Percentiles rank a stretch among this genome's conserved stretches.
phyloP scores from a whole-genome alignment of 257 asterid species.

The Solanum stenotomum region DNA sequence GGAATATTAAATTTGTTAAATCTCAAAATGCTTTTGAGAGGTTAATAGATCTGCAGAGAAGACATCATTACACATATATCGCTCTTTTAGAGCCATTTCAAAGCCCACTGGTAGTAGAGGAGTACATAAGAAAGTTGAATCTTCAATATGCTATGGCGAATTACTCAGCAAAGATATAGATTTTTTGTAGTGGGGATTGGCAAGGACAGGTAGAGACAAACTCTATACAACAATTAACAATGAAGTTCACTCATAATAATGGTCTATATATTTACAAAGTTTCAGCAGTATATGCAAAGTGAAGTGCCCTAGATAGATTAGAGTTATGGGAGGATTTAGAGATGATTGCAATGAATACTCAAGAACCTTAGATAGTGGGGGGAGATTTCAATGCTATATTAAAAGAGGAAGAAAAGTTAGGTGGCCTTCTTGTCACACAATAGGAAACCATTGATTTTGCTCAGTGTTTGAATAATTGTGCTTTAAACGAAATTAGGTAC shows the following conservation, averaged over 20 bases:
- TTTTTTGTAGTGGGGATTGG: no score
- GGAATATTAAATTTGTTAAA: no score
- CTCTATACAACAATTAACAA: no score
- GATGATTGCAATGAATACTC: background rate
- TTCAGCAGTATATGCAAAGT: background rate
- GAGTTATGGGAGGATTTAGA: background rate
- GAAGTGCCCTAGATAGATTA: background rate
- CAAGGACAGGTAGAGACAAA: background rate
- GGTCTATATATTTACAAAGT: background rate
- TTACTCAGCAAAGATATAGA: background rate
- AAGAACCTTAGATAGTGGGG: background rate
- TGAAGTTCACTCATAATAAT: background rate
- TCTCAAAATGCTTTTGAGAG: background rate
- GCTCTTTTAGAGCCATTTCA: background rate
- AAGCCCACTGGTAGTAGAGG: background rate
- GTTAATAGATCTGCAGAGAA: no score
- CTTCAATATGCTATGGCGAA: no score
- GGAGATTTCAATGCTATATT: background rate
- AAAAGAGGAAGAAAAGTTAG: background rate
- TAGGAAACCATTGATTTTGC: no score
- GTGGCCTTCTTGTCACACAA: background rate
- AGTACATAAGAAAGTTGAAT: background rate
- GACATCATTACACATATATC: background rate
- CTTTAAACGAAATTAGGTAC: no score
- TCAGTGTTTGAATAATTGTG: background rate